Evolutionary conservation across 2,329 filamentous ascomycete species (phyloP).

Genomic region (Cladobotryum mycophilum): DNA sequence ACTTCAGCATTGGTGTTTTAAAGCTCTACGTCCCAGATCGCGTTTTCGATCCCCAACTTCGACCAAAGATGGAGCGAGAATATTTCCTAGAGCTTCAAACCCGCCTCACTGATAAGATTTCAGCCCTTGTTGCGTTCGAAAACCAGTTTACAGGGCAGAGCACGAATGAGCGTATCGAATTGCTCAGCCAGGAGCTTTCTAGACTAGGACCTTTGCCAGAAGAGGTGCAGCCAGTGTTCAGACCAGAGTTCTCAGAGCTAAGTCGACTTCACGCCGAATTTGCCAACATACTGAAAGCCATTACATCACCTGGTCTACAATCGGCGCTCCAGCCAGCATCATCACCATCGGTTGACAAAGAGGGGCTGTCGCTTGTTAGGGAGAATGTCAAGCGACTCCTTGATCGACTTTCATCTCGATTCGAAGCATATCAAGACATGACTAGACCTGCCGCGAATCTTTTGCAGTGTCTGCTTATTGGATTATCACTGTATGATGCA

Average conservation of each 20-base stretch:
- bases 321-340: constrained; percentile 21
- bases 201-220: constrained; percentile 61
- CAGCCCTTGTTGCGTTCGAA: constrained; percentile 61
- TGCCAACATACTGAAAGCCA: constrained; percentile 63
- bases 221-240: constrained; percentile 59
- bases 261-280: constrained; percentile 76
- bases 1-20: constrained; percentile 68
- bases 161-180: constrained; percentile 58
- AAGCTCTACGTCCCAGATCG: constrained; percentile 80
- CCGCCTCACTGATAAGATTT: constrained; percentile 50
- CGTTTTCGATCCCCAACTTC: constrained; percentile 72
- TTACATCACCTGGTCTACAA: constrained; percentile 44
- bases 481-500: constrained; percentile 55
- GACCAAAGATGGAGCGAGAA: constrained; percentile 58
- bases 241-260: constrained; percentile 63
- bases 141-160: constrained; percentile 59
- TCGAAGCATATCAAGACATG: constrained; percentile 79
- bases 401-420: constrained; percentile 60
- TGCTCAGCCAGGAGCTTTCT: constrained; percentile 56
- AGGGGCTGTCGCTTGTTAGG: constrained; percentile 44
- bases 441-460: constrained; percentile 72
- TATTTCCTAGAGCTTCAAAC: constrained; percentile 49
- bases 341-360: constrained; percentile 11
- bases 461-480: constrained; percentile 70
- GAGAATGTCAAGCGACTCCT: constrained; percentile 62